Evolutionary conservation across 305 asterid species (phyloP).

Genomic region (Ilex paraguariensis): DNA sequence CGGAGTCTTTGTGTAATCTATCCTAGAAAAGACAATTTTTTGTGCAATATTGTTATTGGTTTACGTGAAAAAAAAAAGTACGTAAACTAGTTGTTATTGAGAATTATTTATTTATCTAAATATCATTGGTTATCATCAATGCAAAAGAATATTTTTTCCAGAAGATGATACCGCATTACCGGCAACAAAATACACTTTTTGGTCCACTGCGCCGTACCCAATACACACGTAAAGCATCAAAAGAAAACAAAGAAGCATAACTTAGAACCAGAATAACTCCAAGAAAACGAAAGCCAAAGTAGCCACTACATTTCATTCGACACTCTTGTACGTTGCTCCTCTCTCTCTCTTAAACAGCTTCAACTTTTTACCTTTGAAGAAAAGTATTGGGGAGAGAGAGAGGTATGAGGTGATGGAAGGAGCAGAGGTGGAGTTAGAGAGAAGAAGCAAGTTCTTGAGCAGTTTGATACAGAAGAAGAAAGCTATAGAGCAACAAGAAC

Average conservation of each 20-base stretch:
- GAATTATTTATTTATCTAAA: too few species aligned
- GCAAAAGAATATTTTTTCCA: too few species aligned
- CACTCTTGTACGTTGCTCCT: constrained; percentile 21
- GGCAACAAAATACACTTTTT: too few species aligned
- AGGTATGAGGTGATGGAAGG: constrained; percentile 42
- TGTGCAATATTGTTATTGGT: too few species aligned
- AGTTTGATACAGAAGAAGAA: constrained; percentile 62
- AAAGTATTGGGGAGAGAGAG: constrained; percentile 19
- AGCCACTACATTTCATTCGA: constrained; percentile 24
- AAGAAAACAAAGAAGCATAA: not conserved
- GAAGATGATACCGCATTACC: too few species aligned
- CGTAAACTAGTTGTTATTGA: too few species aligned
- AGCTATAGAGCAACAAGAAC: constrained; percentile 36
- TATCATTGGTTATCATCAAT: too few species aligned
- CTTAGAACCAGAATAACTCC: constrained; percentile 7
- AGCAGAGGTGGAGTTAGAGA: constrained; percentile 71
- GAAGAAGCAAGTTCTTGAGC: constrained; percentile 78
- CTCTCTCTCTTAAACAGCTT: not conserved
- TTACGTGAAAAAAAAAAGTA: too few species aligned
- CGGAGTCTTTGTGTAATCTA: too few species aligned
- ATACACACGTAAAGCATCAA: constrained; percentile 12
- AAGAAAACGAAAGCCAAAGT: constrained; percentile 21
- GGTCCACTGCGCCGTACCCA: constrained; percentile 5
- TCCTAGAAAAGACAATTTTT: too few species aligned
- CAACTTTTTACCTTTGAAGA: constrained; percentile 6